Evolutionary conservation across 495 filamentous ascomycete genomes (phyloP), one percentile per base, ranked within the genome.

Genomic region (Ramalina peruviana): DNA sequence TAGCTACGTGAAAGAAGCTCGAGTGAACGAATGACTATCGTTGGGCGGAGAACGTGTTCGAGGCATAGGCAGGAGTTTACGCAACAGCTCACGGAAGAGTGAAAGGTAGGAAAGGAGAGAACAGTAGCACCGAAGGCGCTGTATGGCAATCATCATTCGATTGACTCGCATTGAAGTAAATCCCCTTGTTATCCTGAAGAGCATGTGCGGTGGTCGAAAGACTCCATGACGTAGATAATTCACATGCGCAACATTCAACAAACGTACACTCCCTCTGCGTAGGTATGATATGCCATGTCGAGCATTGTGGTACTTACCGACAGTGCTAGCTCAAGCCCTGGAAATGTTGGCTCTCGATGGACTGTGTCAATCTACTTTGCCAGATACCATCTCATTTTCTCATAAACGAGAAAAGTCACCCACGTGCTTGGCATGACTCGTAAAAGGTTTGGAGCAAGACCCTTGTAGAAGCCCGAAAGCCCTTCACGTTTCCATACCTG

Each of bases 331-430:
- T 25, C 23, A 6, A 25, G 23, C 23, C 23, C 4, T 25, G 23
- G 6, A 25, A 3, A 33, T 30, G 6, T 30, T 10, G 27, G 27
- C 27, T 30, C 27, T 30, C 30, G 0, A 33, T 11, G 7, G 30
- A 33, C 30, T 33, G 30, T 0, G 4, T 13, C 9, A 33, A 0
- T 11, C 30, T 33, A 33, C 9, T 33, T 33, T 7, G 30, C 30
- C 26, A 48, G 45, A 37, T 48, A 37, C 13, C 69, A 71, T 67
- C 80, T 89, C 48, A 79, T 82, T 67, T 97, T 97, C 70, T 98
- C 92, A 66, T 97, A 97, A 42, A 96, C 88, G 57, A 98, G 64
- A 62, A 98, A 96, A n/a, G 90, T 97, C 39, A 95, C 85, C 78
- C 92, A 94, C 13, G 90, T 97, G 46, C 87, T 87, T 13, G 92